Evolutionary conservation across 345 rosid genomes (phyloP), one percentile per base, ranked within the genome.

Genomic region (Reutealis trisperma): DNA sequence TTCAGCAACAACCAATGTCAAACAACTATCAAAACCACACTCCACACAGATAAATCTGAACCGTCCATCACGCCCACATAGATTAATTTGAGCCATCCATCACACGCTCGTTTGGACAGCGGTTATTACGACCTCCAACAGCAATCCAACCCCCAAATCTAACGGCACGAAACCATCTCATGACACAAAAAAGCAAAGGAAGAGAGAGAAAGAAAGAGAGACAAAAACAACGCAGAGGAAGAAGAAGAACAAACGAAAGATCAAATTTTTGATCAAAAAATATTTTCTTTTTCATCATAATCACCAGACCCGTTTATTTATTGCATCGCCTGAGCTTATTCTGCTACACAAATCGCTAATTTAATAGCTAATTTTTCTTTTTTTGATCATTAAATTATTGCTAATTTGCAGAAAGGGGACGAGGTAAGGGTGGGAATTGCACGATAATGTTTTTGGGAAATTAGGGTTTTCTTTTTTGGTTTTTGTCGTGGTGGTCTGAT

Each of bases 61-160:
- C 85, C 86, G 90, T 83, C 61, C 67, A 73, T 74, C 57, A n/a
- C 16, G 16, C 3, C 5, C 3, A 4, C 14, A 14, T 42, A 21
- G 77, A 73, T 57, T 52, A 25, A 41, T 71, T 51, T 18, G 9
- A 45, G 12, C 66, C 75, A 32, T 78, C 57, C 22, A 76, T 67
- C 55, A 7, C 27, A 13, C 19, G 45, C 44, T 14, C 13, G 22
- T 80, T 87, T 24, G 84, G 88, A 88, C 93, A 86, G 77, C 87
- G 81, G 86, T 84, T 85, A 63, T 71, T 75, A 52, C 74, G 77
- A 81, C 78, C 72, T 34, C 80, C 77, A 77, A 82, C 80, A 72
- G 75, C 71, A 83, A 83, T 80, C 87, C 76, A 83, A 87, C 82
- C 72, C 27, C 45, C 70, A 72, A 79, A 85, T 85, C 85, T 7